phyloP scores from a whole-genome alignment of 306 rosid species.

The Canavalia gladiata region DNA sequence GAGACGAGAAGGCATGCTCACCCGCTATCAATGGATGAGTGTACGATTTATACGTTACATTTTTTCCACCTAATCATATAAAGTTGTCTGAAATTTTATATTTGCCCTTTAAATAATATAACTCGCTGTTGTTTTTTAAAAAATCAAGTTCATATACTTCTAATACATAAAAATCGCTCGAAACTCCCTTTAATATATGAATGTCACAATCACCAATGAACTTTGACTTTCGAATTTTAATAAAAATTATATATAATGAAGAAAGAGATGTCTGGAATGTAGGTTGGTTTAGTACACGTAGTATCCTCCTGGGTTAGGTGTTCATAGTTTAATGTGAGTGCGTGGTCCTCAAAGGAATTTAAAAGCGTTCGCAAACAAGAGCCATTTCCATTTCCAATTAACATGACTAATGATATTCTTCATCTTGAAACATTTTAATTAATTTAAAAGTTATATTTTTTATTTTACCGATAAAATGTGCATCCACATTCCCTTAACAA shows the following conservation, averaged over 20 bases:
- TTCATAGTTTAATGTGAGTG: not conserved
- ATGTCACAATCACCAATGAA: not conserved
- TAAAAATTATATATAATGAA: not conserved
- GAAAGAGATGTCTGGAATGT: not conserved
- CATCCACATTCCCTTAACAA: too few species aligned
- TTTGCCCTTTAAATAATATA: too few species aligned
- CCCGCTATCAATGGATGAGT: too few species aligned
- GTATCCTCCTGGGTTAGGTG: not conserved
- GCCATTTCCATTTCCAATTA: conserved; percentile 34
- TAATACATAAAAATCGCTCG: not conserved
- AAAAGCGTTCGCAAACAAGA: conserved; percentile 31
- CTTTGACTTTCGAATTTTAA: not conserved
- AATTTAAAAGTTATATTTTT: too few species aligned
- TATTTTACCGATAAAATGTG: too few species aligned
- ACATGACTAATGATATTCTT: too few species aligned
- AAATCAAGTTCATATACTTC: not conserved
- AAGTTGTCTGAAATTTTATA: too few species aligned
- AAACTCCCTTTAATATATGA: conserved; percentile 9
- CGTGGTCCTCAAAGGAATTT: conserved; percentile 21
- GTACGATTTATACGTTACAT: too few species aligned
- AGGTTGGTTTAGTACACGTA: not conserved
- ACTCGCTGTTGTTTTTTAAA: not conserved
- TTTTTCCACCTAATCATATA: too few species aligned
- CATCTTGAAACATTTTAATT: too few species aligned
- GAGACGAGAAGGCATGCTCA: too few species aligned